Evolutionary conservation across 345 rosid genomes (phyloP), one percentile per base, ranked within the genome.

Genomic region (Acer negundo): DNA sequence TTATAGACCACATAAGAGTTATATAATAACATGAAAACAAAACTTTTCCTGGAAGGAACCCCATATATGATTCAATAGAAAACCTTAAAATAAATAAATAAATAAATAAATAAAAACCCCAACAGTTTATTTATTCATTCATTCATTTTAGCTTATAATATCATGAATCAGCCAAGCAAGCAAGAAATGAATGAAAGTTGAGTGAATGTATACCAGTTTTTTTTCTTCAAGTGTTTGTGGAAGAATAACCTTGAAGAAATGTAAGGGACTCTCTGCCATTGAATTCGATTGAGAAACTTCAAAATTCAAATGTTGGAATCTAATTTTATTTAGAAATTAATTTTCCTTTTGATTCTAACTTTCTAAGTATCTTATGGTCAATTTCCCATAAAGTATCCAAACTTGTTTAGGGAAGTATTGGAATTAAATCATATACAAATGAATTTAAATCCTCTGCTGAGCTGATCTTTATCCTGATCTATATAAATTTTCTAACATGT

Each of bases 181-280:
- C 38, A 35, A 35, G 38, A 24, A 58, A 58, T 2, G 15, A 58
- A 35, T 65, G 7, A 31, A 63, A 63, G 4, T 35, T 7, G 7
- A 3, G 6, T 7, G 61, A 51, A 26, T 51, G 38, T 31, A 12
- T 55, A 58, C 75, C 66, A 58, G 51, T n/a, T 38, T 38, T 20
- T 35, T 20, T 2, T 72, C 75, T 56, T n/a, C 19, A 56, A 20
- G 47, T 23, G 67, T 13, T 5, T 47, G 40, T 6, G 31, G 66
- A 20, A 58, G 28, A 17, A 58, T 72, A 31, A 72, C 23, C 49
- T 38, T 72, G 65, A 55, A 72, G 16, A 72, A 38, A 44, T 38
- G 65, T 26, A 23, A 53, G 13, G 63, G 26, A n/a, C 20, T 12
- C 28, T 38, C 20, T 40, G 10, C 31, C 20, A 59, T 7, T 16